Percentiles rank a stretch among this genome's conserved stretches.
Conservation (phyloP, 2,329 filamentous ascomycete species). For the Colletotrichum eremochloae region DNA sequence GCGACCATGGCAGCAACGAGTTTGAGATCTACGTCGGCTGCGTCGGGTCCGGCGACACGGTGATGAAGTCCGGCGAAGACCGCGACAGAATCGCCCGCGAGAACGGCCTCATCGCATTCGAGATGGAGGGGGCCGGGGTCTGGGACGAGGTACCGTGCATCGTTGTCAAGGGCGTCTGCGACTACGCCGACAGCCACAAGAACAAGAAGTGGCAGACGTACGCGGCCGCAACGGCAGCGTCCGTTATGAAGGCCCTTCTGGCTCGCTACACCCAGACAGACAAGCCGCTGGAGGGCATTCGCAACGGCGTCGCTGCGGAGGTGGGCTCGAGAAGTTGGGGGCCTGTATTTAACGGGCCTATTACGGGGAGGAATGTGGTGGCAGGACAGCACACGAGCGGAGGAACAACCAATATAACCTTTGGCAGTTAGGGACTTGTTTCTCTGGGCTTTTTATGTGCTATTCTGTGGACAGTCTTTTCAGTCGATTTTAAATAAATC, state of each 20-base stretch:
- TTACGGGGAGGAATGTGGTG: background rate
- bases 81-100: conserved; percentile 51
- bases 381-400: conserved; percentile 3
- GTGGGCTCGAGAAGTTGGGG: background rate
- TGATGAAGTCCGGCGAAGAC: conserved; percentile 52
- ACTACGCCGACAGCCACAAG: conserved; percentile 58
- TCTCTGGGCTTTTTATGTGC: background rate
- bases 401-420: background rate
- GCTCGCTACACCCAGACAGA: conserved; percentile 3
- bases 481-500: too few species aligned
- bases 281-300: background rate
- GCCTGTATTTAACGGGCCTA: background rate
- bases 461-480: too few species aligned
- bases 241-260: conserved; percentile 39
- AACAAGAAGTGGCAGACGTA: conserved; percentile 55
- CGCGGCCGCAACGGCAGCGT: conserved; percentile 55
- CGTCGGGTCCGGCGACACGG: conserved; percentile 54
- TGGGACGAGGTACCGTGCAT: conserved; percentile 49
- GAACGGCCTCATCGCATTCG: conserved; percentile 48
- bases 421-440: background rate
- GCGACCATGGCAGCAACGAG: background rate
- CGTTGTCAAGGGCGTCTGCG: conserved; percentile 54
- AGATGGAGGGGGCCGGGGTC: conserved; percentile 53
- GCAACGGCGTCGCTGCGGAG: background rate
- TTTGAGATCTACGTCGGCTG: conserved; percentile 51